Evolutionary conservation across 306 rosid genomes (phyloP), one percentile per base, ranked within the genome.

Genomic region (Inga leiocalycina): DNA sequence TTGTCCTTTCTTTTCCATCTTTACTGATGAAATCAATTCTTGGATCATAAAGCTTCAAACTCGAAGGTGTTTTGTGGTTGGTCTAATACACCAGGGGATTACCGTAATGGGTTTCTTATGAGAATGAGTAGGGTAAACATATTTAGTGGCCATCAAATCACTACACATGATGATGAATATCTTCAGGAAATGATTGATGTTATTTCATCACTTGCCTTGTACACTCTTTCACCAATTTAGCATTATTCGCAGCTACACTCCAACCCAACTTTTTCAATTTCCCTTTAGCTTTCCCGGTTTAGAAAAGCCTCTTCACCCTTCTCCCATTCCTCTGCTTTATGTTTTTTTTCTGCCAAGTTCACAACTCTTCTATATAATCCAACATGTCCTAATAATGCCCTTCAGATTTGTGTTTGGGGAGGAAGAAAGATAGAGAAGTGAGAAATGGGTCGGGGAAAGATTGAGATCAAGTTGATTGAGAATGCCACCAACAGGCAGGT

Each of bases 401-500:
- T 24, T 61, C 34, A 61, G 13, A 8, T 61, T 24, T 61, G 37
- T 62, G 41, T 61, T 61, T 51, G 56, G 66, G 61, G 73, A 78
- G 41, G 20, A 67, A 39, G 54, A 37, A 43, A 45, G 62, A 32
- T 54, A 43, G 41, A 35, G 69, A 2, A 6, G 74, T 4, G 64
- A n/a, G 13, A 79, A 69, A 89, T 88, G 95, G 96, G 94, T 22
- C 94, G 97, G 20, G 98, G 98, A 34, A 94, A 91, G 91, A 90
- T 91, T 54, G 92, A 91, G 91, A 90, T 91, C 82, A 94, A 91
- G 91, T 59, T 81, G 89, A 94, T 94, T 2, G 94, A 91, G 83
- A 94, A 94, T 83, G 89, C 87, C 6, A 94, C 97, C 6, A 94
- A 91, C 91, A 84, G 97, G 88, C 98, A 94, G 76, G 98, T 94